Evolutionary conservation across 306 rosid genomes (phyloP).

Genomic region (Cicer yamashitae): DNA sequence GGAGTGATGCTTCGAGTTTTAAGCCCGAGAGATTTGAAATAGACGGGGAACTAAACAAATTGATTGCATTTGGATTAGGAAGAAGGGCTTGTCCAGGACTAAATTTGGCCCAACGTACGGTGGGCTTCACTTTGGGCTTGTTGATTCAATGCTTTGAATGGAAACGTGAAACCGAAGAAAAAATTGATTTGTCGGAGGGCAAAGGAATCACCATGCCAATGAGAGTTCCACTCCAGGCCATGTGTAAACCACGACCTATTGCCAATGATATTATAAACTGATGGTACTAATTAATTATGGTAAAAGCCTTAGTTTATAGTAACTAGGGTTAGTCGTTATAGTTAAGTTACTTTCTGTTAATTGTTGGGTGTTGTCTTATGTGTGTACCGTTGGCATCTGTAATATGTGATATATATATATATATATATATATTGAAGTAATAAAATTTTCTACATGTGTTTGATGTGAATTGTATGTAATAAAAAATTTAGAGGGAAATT

Average conservation of each 20-base stretch:
- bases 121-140: constrained; percentile 13
- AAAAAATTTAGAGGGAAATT: too few relatives aligned
- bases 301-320: too few relatives aligned
- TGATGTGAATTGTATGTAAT: too few relatives aligned
- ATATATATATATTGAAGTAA: too few relatives aligned
- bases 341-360: too few relatives aligned
- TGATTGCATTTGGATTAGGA: neutral
- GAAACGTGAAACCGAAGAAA: constrained; percentile 9
- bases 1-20: neutral
- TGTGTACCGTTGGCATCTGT: too few relatives aligned
- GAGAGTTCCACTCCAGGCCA: neutral
- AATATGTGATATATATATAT: too few relatives aligned
- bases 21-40: neutral
- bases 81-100: neutral
- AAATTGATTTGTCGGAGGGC: constrained; percentile 13
- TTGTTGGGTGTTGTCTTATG: too few relatives aligned
- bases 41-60: neutral
- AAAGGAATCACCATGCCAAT: constrained; percentile 12
- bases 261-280: neutral
- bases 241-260: constrained; percentile 28
- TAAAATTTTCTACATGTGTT: too few relatives aligned
- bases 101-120: neutral
- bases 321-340: too few relatives aligned
- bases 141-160: constrained; percentile 38
- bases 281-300: neutral